Base-by-base conservation (phyloP, 352 stramenopile species). In the Phytopythium montanum region DNA sequence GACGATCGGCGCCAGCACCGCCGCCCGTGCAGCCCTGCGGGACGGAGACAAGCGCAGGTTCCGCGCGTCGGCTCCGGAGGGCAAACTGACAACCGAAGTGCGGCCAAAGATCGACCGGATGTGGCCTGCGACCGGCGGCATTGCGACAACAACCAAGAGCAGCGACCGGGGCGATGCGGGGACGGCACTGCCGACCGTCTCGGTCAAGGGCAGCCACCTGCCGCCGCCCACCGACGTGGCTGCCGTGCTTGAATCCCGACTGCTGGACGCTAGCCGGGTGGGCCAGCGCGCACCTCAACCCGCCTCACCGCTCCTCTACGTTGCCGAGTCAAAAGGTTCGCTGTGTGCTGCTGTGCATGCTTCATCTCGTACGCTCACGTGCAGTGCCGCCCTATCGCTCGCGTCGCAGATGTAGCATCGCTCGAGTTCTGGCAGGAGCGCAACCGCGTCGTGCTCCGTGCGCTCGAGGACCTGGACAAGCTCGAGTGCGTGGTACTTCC, bases 191-290 rank as follows among this genome's bases (percentile, higher is more conserved):
- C 21, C 12, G 23, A 50, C 5, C 8, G 19, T 54, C 14, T 50
- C 68, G 56, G 14, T 61, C 5, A 55, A 61, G 5, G 34, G 44
- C 29, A 75, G 68, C 41, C 60, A 69, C 19, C 38, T 75, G 25
- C 60, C 64, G 52, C 42, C 54, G 49, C 68, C 58, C 1, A 72
- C 51, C 3, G 67, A 72, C 31, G 61, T 68, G n/a, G 58, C 56
- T 23, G 57, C 29, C n/a, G 8, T 65, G 41, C 38, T 70, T 3
- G 61, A 29, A 23, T 25, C 28, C 2, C 48, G 54, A 14, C 57
- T 60, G 23, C 26, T 60, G 38, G 62, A 59, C 29, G 7, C 57
- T 52, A 23, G 42, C 23, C 42, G 42, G 1, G n/a, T 23, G 8
- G 42, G n/a, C 8, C 42, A 50, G 42, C 42, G 42, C 26, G 42